A percentile compares a stretch with the other conserved stretches of the same genome.
Conservation (phyloP, 2,329 filamentous ascomycete genomes). For the Aspergillus sergii region DNA sequence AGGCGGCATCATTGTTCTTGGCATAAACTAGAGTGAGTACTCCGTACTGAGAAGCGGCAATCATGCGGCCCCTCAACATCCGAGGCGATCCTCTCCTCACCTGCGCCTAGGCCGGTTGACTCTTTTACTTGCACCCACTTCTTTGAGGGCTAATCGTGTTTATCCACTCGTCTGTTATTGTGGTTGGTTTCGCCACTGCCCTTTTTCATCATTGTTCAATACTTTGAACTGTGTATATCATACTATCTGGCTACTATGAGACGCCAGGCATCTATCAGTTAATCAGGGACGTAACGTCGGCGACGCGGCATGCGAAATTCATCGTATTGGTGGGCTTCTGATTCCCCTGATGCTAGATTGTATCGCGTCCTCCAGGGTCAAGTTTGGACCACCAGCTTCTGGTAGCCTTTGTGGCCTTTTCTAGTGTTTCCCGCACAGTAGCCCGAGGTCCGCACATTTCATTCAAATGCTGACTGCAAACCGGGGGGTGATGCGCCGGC, state of each 20-base stretch:
- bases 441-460: slow-evolving; percentile 5
- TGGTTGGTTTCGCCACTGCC: slow-evolving; percentile 9
- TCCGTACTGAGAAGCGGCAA: slow-evolving; percentile 8
- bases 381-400: slow-evolving; percentile 1
- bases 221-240: slow-evolving; percentile 1
- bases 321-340: slow-evolving; percentile 14
- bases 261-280: slow-evolving; percentile 8
- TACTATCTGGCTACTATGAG: slow-evolving; percentile 10
- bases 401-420: not conserved
- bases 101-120: slow-evolving; percentile 14
- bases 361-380: slow-evolving; percentile 4
- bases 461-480: slow-evolving; percentile 20
- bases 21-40: not conserved
- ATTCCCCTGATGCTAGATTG: slow-evolving; percentile 12
- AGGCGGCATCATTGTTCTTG: not conserved
- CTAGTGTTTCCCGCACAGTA: not conserved
- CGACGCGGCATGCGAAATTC: slow-evolving; percentile 15
- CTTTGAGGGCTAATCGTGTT: slow-evolving; percentile 2
- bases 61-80: slow-evolving; percentile 25
- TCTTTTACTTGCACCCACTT: slow-evolving; percentile 15
- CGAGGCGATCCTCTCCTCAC: slow-evolving; percentile 26
- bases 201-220: slow-evolving; percentile 8
- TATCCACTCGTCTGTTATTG: slow-evolving; percentile 2
- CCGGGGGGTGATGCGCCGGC: slow-evolving; percentile 17
- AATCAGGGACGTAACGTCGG: slow-evolving; percentile 8